Evolutionary conservation across 169 alveolate species (phyloP).

Genomic region (Neospora caninum): DNA sequence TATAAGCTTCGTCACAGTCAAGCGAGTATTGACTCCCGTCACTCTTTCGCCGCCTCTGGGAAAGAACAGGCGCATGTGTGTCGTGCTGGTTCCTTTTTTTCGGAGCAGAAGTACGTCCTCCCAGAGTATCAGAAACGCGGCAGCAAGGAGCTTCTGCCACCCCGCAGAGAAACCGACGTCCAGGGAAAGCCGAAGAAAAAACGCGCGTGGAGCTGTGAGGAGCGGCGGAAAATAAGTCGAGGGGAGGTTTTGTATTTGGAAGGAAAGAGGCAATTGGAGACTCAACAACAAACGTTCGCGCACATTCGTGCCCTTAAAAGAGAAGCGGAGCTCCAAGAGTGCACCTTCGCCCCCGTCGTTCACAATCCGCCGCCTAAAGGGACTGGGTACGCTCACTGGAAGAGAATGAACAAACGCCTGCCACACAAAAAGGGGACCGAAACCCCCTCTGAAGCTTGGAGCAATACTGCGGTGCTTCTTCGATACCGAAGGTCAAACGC

Average conservation of each 20-base stretch:
- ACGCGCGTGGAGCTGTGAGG: conserved; percentile 27
- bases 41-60: too few relatives aligned
- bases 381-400: not conserved
- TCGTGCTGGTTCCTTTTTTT: too few relatives aligned
- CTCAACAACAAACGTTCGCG: not conserved
- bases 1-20: too few relatives aligned
- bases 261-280: conserved; percentile 17
- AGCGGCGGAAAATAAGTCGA: not conserved
- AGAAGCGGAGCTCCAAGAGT: conserved; percentile 33
- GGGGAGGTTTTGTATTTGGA: not conserved
- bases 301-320: not conserved
- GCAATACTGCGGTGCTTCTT: not conserved
- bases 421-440: not conserved
- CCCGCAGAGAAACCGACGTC: not conserved
- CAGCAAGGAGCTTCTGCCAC: not conserved
- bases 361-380: not conserved
- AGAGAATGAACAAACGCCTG: not conserved
- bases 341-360: conserved; percentile 21
- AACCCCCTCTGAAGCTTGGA: not conserved
- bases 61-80: too few relatives aligned
- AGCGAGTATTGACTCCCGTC: too few relatives aligned
- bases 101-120: too few relatives aligned
- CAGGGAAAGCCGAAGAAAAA: not conserved
- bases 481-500: too few relatives aligned
- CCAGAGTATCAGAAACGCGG: not conserved